Evolutionary conservation across 2,329 filamentous ascomycete genomes (phyloP).

Genomic region (Alternaria infectoria): DNA sequence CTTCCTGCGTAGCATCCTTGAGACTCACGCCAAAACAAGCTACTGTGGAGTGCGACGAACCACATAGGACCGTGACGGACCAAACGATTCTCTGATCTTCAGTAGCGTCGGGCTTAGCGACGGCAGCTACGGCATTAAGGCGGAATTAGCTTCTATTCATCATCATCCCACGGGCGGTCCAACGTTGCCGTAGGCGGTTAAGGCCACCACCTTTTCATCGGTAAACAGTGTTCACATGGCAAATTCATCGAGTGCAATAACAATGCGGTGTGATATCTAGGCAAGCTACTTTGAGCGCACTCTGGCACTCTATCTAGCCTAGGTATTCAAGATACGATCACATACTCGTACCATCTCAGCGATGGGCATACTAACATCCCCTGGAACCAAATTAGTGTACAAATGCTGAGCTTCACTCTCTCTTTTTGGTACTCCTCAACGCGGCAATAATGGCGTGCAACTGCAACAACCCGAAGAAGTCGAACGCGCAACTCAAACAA

Average conservation of each 20-base stretch:
- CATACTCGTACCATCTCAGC: slow-evolving; percentile 1
- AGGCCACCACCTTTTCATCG: background rate
- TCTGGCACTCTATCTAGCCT: background rate
- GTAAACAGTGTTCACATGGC: background rate
- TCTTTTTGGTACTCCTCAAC: slow-evolving; percentile 5
- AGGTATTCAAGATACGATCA: slow-evolving; percentile 8
- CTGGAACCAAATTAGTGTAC: slow-evolving; percentile 15
- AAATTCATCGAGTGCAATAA: background rate
- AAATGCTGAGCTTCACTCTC: slow-evolving; percentile 1
- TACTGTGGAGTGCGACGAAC: background rate
- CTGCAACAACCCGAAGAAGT: slow-evolving; percentile 1
- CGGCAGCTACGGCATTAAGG: background rate
- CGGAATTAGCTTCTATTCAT: background rate
- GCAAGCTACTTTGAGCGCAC: background rate
- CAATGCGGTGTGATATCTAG: slow-evolving; percentile 4
- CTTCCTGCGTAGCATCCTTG: background rate
- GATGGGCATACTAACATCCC: background rate
- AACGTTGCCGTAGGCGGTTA: background rate
- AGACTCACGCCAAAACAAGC: background rate
- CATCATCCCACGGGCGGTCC: background rate
- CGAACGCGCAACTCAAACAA: slow-evolving; percentile 2
- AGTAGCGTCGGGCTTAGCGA: background rate
- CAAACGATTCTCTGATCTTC: background rate
- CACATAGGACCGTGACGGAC: background rate
- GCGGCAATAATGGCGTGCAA: slow-evolving; percentile 2